Evolutionary conservation across 305 asterid genomes (phyloP).

Genomic region (Fraxinus baroniana): DNA sequence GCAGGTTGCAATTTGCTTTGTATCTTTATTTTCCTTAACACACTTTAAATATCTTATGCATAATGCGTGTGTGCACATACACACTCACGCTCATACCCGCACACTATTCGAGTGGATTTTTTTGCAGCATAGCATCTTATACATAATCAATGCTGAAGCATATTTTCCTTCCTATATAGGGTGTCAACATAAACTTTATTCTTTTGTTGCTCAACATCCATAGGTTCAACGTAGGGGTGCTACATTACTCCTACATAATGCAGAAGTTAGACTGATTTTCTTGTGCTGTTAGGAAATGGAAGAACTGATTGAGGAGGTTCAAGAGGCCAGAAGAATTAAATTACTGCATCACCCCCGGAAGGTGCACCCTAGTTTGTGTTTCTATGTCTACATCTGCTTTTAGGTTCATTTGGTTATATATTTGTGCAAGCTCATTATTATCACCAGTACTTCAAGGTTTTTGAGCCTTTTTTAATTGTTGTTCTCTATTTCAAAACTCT

Average conservation of each 20-base stretch:
- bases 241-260: neutral
- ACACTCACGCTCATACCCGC: neutral
- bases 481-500: neutral
- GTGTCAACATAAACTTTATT: neutral
- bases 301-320: conserved; percentile 84
- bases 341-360: conserved; percentile 89
- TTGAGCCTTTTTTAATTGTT: neutral
- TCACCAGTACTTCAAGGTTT: neutral
- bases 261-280: neutral
- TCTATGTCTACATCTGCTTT: conserved; percentile 11
- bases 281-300: conserved; percentile 66
- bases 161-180: neutral
- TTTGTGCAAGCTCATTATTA: neutral
- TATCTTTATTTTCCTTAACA: neutral
- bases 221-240: neutral
- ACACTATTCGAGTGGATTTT: neutral
- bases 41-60: neutral
- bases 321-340: conserved; percentile 84
- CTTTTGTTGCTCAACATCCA: neutral
- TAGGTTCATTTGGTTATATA: neutral
- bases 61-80: neutral
- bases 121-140: neutral
- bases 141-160: neutral
- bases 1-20: conserved; percentile 27
- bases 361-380: conserved; percentile 39